Conservation (phyloP, 176 grass and related monocot species). For the Paspalum vaginatum region DNA sequence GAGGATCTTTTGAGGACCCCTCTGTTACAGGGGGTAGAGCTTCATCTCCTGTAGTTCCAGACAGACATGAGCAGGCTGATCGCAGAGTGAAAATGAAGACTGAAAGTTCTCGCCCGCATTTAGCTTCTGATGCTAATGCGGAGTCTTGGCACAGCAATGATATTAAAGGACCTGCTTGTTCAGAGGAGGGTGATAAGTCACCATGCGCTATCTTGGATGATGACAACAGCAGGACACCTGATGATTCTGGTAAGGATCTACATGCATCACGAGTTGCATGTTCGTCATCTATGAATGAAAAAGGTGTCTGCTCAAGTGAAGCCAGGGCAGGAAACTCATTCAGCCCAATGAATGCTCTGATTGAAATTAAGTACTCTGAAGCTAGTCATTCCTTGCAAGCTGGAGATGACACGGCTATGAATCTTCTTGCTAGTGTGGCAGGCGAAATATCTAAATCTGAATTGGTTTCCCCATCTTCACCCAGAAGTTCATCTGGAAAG, state of each 20-base stretch:
- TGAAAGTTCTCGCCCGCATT: slow-evolving; percentile 44
- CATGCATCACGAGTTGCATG: slow-evolving; percentile 44
- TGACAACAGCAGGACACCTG: slow-evolving; percentile 51
- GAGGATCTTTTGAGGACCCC: slow-evolving; percentile 66
- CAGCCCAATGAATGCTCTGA: slow-evolving; percentile 88
- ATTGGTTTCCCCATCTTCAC: slow-evolving; percentile 61
- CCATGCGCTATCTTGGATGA: slow-evolving; percentile 50
- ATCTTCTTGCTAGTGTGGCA: slow-evolving; percentile 94
- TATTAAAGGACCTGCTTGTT: slow-evolving; percentile 59
- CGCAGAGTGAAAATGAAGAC: slow-evolving; percentile 60
- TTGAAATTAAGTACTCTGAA: slow-evolving; percentile 88
- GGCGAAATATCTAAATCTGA: slow-evolving; percentile 90
- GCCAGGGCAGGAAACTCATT: slow-evolving; percentile 57
- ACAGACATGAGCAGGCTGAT: slow-evolving; percentile 75
- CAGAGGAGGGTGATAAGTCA: slow-evolving; percentile 65
- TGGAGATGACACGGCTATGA: slow-evolving; percentile 86
- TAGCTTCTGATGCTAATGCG: slow-evolving; percentile 54
- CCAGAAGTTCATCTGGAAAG: slow-evolving; percentile 42
- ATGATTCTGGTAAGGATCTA: slow-evolving; percentile 52
- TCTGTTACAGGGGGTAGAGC: slow-evolving; percentile 52
- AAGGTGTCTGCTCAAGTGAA: slow-evolving; percentile 47
- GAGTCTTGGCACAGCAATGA: slow-evolving; percentile 65
- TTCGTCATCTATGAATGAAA: slow-evolving; percentile 57
- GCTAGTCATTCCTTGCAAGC: slow-evolving; percentile 55
- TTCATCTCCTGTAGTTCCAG: slow-evolving; percentile 53